phyloP scores from a whole-genome alignment of 2,329 filamentous ascomycete genomes.

The Catunica adiposa region DNA sequence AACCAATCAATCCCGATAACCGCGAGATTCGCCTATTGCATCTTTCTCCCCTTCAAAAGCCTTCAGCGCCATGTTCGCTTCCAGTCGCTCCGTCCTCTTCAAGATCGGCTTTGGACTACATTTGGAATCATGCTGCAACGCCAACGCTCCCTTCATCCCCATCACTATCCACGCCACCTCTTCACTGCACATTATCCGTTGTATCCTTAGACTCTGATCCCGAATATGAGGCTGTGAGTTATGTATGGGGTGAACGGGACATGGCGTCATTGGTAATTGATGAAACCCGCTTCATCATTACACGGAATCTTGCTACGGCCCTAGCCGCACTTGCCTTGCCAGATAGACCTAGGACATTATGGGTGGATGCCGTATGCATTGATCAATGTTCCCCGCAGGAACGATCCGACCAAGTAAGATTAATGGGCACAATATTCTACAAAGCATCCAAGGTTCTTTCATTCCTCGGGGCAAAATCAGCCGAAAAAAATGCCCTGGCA shows the following conservation, averaged over 20 bases:
- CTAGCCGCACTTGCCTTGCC: slow-evolving; percentile 13
- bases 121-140: background rate
- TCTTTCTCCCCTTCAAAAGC: background rate
- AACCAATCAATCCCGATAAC: background rate
- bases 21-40: slow-evolving; percentile 1
- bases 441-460: slow-evolving; percentile 15
- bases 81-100: background rate
- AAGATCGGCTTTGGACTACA: background rate
- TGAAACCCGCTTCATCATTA: slow-evolving; percentile 10
- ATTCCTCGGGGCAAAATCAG: slow-evolving; percentile 14
- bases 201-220: background rate
- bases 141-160: background rate
- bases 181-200: background rate
- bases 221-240: slow-evolving; percentile 16
- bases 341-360: slow-evolving; percentile 12
- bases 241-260: slow-evolving; percentile 16
- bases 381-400: slow-evolving; percentile 16
- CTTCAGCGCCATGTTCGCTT: background rate
- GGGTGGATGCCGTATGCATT: slow-evolving; percentile 16
- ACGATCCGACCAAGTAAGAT: slow-evolving; percentile 15
- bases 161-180: background rate
- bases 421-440: slow-evolving; percentile 17
- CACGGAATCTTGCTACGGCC: slow-evolving; percentile 14
- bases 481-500: slow-evolving; percentile 1
- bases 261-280: background rate